phyloP scores from a whole-genome alignment of 495 filamentous ascomycete species.

The Peziza echinospora region DNA sequence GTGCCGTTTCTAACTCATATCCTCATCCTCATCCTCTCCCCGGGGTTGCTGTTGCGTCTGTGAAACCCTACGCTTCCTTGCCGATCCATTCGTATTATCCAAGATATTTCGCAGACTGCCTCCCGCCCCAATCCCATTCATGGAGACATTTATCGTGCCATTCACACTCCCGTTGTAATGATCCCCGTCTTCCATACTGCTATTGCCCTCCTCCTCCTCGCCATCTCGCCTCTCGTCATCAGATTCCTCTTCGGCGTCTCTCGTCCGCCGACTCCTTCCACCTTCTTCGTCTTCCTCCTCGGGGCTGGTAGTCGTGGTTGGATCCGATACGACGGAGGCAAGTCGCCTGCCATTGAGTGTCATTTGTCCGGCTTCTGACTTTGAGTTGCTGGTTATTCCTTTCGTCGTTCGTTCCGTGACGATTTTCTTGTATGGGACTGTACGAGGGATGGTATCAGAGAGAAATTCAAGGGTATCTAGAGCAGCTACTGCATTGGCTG shows the following conservation, averaged over 20 bases:
- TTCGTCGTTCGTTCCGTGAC: not conserved
- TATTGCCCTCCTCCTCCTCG: not conserved
- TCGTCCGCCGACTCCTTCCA: not conserved
- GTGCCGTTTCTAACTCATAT: not conserved
- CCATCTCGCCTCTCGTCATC: not conserved
- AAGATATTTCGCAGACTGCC: no score
- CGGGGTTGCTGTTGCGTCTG: no score
- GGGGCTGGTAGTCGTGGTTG: no score
- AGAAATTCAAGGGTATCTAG: slow-evolving; percentile 93
- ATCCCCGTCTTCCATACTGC: not conserved
- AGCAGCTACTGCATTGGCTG: slow-evolving; percentile 67
- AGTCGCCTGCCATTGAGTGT: not conserved
- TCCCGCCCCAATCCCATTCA: no score
- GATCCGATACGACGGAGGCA: not conserved
- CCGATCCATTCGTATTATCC: no score
- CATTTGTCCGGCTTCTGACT: not conserved
- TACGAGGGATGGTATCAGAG: slow-evolving; percentile 71
- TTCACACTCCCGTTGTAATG: not conserved
- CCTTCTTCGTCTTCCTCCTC: not conserved
- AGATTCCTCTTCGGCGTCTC: not conserved
- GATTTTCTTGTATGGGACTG: slow-evolving; percentile 54
- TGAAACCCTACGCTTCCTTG: no score
- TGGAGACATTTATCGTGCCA: no score
- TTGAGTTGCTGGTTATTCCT: not conserved
- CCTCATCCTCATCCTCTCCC: not conserved